phyloP scores from a whole-genome alignment of 495 filamentous ascomycete species.

The Letharia lupina region DNA sequence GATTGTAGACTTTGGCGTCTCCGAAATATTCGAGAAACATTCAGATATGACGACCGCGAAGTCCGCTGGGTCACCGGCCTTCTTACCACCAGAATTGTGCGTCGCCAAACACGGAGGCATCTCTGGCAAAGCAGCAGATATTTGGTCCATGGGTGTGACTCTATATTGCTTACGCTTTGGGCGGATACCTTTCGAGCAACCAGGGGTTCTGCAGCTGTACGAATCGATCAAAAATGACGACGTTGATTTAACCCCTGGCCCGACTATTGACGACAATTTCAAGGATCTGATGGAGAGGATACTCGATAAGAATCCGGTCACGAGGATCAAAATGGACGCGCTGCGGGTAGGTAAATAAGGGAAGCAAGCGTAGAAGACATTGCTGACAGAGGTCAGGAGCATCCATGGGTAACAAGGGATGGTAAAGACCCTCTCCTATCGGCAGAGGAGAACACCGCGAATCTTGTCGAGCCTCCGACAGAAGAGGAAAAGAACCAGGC shows the following conservation, averaged over 20 bases:
- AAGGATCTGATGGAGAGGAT: constrained; percentile 58
- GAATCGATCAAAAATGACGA: constrained; percentile 73
- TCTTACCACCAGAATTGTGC: constrained; percentile 89
- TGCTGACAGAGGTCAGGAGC: constrained; percentile 50
- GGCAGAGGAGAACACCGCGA: constrained; percentile 75
- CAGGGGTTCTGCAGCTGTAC: constrained; percentile 75
- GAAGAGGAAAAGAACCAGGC: constrained; percentile 83
- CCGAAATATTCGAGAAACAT: constrained; percentile 92
- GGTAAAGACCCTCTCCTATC: constrained; percentile 75
- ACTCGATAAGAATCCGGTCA: constrained; percentile 67
- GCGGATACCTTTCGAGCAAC: constrained; percentile 70
- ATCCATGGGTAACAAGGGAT: constrained; percentile 85
- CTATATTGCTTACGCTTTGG: constrained; percentile 91
- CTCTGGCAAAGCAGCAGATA: constrained; percentile 81
- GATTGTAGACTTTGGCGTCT: constrained; percentile 96
- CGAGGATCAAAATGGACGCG: constrained; percentile 71
- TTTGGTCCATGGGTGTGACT: constrained; percentile 98
- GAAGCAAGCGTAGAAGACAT: background rate
- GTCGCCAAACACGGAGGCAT: constrained; percentile 82
- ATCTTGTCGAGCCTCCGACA: constrained; percentile 70
- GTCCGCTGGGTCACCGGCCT: constrained; percentile 90
- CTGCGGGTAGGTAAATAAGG: constrained; percentile 56
- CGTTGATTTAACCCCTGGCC: constrained; percentile 14
- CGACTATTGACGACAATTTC: constrained; percentile 48
- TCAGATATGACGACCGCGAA: constrained; percentile 88